Conservation (phyloP, 345 rosid genomes). For the Eucalyptus viminalis region DNA sequence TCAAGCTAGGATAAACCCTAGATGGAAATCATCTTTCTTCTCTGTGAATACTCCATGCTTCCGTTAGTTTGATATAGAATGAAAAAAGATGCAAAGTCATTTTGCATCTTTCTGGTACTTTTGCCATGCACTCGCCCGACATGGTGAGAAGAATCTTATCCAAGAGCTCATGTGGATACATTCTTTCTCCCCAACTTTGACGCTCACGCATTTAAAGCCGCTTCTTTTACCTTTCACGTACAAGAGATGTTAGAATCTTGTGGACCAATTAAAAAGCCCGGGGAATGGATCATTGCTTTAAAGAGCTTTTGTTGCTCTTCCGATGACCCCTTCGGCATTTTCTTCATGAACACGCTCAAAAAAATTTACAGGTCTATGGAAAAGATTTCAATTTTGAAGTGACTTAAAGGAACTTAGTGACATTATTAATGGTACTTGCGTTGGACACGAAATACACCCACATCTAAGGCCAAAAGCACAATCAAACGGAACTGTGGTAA, state of each 20-base stretch:
- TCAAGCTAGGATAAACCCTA: background rate
- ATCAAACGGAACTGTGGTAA: fast-evolving
- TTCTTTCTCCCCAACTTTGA: background rate
- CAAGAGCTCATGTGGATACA: background rate
- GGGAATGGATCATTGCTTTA: background rate
- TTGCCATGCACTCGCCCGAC: background rate
- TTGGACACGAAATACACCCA: background rate
- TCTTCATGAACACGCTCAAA: background rate
- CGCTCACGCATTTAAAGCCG: background rate
- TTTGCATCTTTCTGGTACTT: background rate
- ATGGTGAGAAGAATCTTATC: background rate
- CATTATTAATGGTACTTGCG: background rate
- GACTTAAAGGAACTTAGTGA: background rate
- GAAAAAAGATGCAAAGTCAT: background rate
- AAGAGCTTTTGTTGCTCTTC: background rate
- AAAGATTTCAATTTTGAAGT: background rate
- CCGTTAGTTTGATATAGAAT: background rate
- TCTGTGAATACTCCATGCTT: background rate
- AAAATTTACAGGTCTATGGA: background rate
- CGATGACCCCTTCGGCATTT: background rate
- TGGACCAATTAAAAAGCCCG: background rate
- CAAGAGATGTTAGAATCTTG: background rate
- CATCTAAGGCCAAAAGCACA: background rate
- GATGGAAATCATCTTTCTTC: background rate
- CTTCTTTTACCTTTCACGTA: background rate